Evolutionary conservation across 257 asterid species (phyloP).

Genomic region (Ajuga chamaepitys): DNA sequence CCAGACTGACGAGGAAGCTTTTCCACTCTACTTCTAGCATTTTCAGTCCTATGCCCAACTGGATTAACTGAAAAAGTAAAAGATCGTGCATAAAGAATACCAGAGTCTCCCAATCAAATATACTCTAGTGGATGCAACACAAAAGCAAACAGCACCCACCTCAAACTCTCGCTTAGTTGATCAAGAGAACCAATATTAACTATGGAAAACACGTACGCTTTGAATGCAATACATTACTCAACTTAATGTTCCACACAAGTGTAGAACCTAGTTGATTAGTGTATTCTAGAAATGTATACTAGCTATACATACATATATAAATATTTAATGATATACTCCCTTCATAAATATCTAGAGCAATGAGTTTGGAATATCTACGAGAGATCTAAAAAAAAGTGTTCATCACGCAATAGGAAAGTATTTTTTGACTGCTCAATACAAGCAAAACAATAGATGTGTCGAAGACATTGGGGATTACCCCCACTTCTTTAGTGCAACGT

Average conservation of each 20-base stretch:
- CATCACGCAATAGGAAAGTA: neutral
- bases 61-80: constrained; percentile 19
- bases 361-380: neutral
- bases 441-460: neutral
- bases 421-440: neutral
- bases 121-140: neutral
- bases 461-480: neutral
- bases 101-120: neutral
- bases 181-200: neutral
- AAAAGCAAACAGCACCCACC: neutral
- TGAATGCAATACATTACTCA: no score
- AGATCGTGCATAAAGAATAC: constrained; percentile 4
- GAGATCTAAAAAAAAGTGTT: neutral
- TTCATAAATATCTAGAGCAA: neutral
- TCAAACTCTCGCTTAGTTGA: neutral
- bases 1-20: constrained; percentile 29
- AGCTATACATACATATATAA: neutral
- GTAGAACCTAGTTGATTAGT: neutral
- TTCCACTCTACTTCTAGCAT: constrained; percentile 27
- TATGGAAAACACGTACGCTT: neutral
- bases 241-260: neutral
- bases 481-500: neutral
- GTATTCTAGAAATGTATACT: neutral
- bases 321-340: no score
- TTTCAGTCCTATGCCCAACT: constrained; percentile 27